Evolutionary conservation across 352 stramenopile species (phyloP), one percentile per base, ranked within the genome.

Genomic region (Thalassiosira mediterranea): DNA sequence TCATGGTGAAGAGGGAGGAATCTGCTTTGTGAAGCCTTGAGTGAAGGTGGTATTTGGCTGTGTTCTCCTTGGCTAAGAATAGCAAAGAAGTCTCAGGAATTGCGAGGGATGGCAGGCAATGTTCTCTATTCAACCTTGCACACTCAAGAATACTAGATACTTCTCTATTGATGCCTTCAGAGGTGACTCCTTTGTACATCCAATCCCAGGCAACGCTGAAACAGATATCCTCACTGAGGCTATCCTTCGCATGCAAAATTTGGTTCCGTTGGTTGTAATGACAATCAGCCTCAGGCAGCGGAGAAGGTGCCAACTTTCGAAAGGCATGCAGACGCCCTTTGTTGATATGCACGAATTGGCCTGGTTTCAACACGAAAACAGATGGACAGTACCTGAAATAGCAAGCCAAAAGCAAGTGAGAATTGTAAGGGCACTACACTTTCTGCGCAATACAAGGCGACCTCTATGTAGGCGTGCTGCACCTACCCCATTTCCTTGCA

Each of bases 311-410:
- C 51, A 92, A 52, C 60, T 94, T 94, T 26, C 88, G 79, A 76
- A 94, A 94, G 52, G 88, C 88, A 76, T 94, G 89, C 0, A 93
- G 74, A 17, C 87, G 76, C 5, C 89, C 89, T 67, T 94, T 94
- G 60, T 90, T 91, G 31, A 94, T 93, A 67, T 93, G 89, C 4
- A 93, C 66, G 47, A 90, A 59, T 61, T 94, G 83, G 17, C 88
- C 87, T 23, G 89, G 83, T 66, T 91, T 89, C 10, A 94, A 73
- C 46, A 90, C 84, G 34, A 93, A 92, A 3, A 93, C 76, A 37
- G 74, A 89, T 17, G 89, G 89, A 79, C 66, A 93, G 57, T 93
- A 93, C 32, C 87, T 94, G 31, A 42, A n/a, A n/a, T n/a, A n/a
- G n/a, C n/a, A n/a, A n/a, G n/a, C n/a, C n/a, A n/a, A n/a, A n/a